These are phyloP conservation scores for Primulina eburnea DNA, from an alignment of 257 asterid genomes.

Conservation along the genomic window DNA sequence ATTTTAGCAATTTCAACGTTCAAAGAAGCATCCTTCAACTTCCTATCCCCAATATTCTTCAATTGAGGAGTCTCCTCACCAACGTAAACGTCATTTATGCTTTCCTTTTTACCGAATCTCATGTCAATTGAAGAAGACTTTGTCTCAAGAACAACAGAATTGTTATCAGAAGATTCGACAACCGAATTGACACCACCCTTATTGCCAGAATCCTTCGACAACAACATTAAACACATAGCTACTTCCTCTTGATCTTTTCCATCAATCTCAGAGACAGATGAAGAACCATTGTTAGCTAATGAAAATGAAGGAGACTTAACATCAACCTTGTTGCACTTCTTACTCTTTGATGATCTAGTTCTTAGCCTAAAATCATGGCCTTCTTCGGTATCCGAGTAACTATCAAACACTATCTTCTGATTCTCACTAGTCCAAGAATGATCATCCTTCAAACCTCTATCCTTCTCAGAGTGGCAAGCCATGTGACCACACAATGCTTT, in stretches of 20 bases:
- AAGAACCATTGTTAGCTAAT: conserved; percentile 51
- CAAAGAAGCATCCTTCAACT: conserved; percentile 32
- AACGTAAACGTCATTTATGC: conserved; percentile 17
- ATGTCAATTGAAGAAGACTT: conserved; percentile 72
- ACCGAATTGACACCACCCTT: conserved; percentile 64
- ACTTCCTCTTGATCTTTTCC: conserved; percentile 74
- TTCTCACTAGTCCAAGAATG: conserved; percentile 76
- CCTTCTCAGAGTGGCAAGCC: conserved; percentile 94
- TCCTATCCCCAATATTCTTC: conserved; percentile 30
- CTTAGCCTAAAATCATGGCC: conserved; percentile 43
- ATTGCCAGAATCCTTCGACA: conserved; percentile 68
- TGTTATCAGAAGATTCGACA: conserved; percentile 86
- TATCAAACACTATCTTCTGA: conserved; percentile 53
- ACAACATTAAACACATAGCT: conserved; percentile 76
- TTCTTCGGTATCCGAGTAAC: conserved; percentile 69
- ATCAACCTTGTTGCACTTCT: conserved; percentile 48
- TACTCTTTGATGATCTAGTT: conserved; percentile 42
- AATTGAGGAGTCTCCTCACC: conserved; percentile 28
- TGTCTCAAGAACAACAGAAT: conserved; percentile 69
- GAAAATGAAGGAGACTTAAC: conserved; percentile 41
- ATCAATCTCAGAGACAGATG: conserved; percentile 72
- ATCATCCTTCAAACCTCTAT: conserved; percentile 62
- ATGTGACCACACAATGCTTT: conserved; percentile 96
- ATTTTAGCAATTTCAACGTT: conserved; percentile 36
- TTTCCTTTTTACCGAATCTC: conserved; percentile 33